A percentile compares a stretch with the other conserved stretches of the same genome.
Evolutionary conservation across 163 green algal species (phyloP).

Genomic region (Chlamydomonas reinhardtii): DNA sequence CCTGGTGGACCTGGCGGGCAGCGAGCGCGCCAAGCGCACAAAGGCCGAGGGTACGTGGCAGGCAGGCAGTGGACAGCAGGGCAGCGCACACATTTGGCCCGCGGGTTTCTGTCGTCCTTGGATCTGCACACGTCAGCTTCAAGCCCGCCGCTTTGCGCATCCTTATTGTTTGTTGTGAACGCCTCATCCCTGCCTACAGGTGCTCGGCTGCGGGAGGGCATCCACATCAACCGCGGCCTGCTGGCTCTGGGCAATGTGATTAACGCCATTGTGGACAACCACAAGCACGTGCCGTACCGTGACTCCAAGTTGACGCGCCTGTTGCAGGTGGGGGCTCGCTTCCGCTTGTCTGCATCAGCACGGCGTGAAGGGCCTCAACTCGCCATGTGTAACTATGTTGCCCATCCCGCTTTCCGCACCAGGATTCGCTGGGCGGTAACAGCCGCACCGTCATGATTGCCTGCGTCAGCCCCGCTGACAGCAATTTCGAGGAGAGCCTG

Average conservation of each 20-base stretch:
- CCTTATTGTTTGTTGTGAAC: no score
- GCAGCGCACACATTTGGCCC: no score
- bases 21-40: conserved; percentile 94
- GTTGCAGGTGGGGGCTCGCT: conserved; percentile 63
- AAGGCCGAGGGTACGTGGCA: conserved; percentile 80
- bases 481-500: conserved; percentile 94
- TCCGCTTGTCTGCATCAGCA: neutral
- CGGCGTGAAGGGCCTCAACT: neutral
- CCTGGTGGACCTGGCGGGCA: conserved; percentile 78
- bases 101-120: no score
- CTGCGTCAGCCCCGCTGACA: conserved; percentile 90
- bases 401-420: conserved; percentile 16
- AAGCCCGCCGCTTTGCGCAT: no score
- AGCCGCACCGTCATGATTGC: conserved; percentile 92
- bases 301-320: conserved; percentile 94
- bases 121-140: no score
- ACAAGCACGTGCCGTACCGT: conserved; percentile 81
- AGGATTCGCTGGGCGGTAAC: conserved; percentile 93
- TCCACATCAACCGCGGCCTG: conserved; percentile 98
- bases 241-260: conserved; percentile 98
- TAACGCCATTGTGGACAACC: conserved; percentile 86
- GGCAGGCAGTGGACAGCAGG: neutral
- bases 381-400: no score
- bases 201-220: conserved; percentile 82
- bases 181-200: neutral